A percentile compares a stretch with the other conserved stretches of the same genome.
Evolutionary conservation across 148 eudicot species (phyloP).

Genomic region (Gaultheria prostrata): DNA sequence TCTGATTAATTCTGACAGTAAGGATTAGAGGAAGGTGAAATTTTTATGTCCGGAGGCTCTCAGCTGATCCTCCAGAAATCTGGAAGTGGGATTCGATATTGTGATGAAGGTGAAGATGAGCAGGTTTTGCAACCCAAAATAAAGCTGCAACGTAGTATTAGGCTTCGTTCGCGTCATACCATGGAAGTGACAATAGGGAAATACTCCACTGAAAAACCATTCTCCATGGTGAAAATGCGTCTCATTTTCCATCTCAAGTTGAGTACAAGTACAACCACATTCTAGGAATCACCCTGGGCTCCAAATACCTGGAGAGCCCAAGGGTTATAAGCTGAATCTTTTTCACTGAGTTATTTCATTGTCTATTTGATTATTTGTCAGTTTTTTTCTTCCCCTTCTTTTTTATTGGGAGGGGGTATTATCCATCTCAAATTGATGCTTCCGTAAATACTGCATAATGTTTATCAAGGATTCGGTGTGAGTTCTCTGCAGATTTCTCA

Average conservation of each 20-base stretch:
- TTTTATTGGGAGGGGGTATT: neutral
- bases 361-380: neutral
- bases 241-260: slow-evolving; percentile 46
- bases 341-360: neutral
- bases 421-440: neutral
- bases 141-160: slow-evolving; percentile 78
- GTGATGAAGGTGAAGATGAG: slow-evolving; percentile 69
- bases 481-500: neutral
- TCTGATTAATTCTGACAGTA: slow-evolving; percentile 43
- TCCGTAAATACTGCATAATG: neutral
- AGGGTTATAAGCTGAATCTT: slow-evolving; percentile 25
- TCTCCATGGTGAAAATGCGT: slow-evolving; percentile 56
- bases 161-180: slow-evolving; percentile 59
- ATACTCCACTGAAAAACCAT: slow-evolving; percentile 44
- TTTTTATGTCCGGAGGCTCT: slow-evolving; percentile 77
- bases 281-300: slow-evolving; percentile 44
- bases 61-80: slow-evolving; percentile 81
- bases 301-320: slow-evolving; percentile 44
- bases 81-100: slow-evolving; percentile 87
- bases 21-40: slow-evolving; percentile 93
- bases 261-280: slow-evolving; percentile 47
- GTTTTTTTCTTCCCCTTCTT: neutral
- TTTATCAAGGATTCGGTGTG: neutral
- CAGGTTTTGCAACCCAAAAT: slow-evolving; percentile 89
- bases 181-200: slow-evolving; percentile 60